A percentile compares a stretch with the other conserved stretches of the same genome.
Conservation (phyloP, 768 basidiomycete genomes). For the Mycena maculata region DNA sequence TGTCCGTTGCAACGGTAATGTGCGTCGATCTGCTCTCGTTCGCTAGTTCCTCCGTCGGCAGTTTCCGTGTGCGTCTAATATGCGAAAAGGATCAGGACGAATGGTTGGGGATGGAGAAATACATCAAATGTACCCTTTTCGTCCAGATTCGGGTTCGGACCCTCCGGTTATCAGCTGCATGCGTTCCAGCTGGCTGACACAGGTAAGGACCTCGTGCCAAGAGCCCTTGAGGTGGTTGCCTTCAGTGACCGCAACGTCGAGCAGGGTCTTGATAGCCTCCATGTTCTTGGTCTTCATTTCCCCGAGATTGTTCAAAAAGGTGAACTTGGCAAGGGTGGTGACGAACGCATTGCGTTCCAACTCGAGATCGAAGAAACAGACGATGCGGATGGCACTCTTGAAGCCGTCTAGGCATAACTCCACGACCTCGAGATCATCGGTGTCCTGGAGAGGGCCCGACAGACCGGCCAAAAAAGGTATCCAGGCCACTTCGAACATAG, state of each 20-base stretch:
- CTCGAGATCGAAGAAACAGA: slow-evolving; percentile 97
- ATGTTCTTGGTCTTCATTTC: slow-evolving; percentile 99
- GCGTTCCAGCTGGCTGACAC: slow-evolving; percentile 97
- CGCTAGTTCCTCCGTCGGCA: slow-evolving; percentile 92
- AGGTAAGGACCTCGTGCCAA: slow-evolving; percentile 96
- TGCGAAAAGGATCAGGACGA: slow-evolving; percentile 27
- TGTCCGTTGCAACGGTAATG: slow-evolving; percentile 98
- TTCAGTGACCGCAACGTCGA: slow-evolving; percentile 96
- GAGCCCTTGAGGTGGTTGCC: slow-evolving; percentile 95
- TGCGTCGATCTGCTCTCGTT: slow-evolving; percentile 97
- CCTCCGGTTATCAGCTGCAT: slow-evolving; percentile 98
- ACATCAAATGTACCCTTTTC: slow-evolving; percentile 74
- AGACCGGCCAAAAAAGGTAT: slow-evolving; percentile 97
- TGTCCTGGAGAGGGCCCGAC: slow-evolving; percentile 94
- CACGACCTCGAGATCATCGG: slow-evolving; percentile 93
- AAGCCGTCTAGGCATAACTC: slow-evolving; percentile 95
- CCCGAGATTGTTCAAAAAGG: slow-evolving; percentile 95
- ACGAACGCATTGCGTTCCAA: slow-evolving; percentile 99
- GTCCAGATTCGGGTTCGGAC: slow-evolving; percentile 81
- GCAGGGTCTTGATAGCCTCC: slow-evolving; percentile 95
- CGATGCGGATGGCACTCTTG: slow-evolving; percentile 95
- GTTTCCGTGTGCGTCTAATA: slow-evolving; percentile 63
- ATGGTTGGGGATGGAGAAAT: neutral
- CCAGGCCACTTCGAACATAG: slow-evolving; percentile 99
- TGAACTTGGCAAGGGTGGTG: slow-evolving; percentile 95